phyloP scores from a whole-genome alignment of 1,284 basidiomycete genomes.

The Volvariella volvacea region DNA sequence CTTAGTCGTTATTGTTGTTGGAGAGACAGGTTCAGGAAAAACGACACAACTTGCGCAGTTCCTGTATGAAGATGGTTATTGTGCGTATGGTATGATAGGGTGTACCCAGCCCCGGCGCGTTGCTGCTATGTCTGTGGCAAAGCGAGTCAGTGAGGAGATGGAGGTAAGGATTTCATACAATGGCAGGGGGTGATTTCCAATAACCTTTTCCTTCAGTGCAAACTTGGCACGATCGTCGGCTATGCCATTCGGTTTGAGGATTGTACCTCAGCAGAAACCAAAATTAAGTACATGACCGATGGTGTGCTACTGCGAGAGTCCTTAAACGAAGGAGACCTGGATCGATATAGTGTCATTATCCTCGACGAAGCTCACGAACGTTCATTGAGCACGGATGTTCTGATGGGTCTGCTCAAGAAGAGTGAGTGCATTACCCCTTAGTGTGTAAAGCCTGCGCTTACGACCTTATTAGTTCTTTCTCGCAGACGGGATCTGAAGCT shows the following conservation, averaged over 20 bases:
- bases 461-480: conserved; percentile 63
- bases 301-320: conserved; percentile 95
- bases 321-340: conserved; percentile 91
- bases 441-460: conserved; percentile 10
- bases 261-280: conserved; percentile 87
- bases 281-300: conserved; percentile 99
- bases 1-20: conserved; percentile 86
- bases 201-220: conserved; percentile 45
- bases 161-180: conserved; percentile 40
- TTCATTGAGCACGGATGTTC: conserved; percentile 91
- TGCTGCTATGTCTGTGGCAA: conserved; percentile 97
- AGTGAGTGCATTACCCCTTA: conserved; percentile 45
- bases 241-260: conserved; percentile 99
- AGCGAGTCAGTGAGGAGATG: conserved; percentile 97
- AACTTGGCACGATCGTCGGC: conserved; percentile 84
- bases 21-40: conserved; percentile 95
- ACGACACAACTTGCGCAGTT: conserved; percentile 92
- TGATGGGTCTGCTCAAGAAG: conserved; percentile 94
- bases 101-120: conserved; percentile 97
- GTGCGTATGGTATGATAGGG: conserved; percentile 81
- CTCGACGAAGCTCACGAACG: conserved; percentile 97
- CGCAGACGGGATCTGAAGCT: conserved; percentile 89
- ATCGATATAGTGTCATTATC: conserved; percentile 93
- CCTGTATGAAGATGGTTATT: conserved; percentile 94
- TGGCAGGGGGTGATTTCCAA: conserved; percentile 3